Conservation (phyloP, 495 filamentous ascomycete genomes). For the Polyplosphaeria fusca region DNA sequence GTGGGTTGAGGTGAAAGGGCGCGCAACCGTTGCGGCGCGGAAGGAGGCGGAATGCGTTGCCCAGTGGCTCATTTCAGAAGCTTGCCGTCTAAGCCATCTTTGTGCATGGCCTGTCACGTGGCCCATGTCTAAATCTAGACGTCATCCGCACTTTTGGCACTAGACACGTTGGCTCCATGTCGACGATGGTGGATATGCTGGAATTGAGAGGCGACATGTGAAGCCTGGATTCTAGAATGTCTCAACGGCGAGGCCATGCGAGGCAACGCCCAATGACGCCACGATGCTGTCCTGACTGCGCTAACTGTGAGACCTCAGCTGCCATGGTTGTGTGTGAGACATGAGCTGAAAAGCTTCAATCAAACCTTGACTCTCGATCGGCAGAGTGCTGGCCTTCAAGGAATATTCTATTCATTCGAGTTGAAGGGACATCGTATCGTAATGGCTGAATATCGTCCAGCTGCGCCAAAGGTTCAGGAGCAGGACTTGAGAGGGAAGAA, state of each 20-base stretch:
- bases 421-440: too few species aligned
- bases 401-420: too few species aligned
- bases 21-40: conserved; percentile 4
- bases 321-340: not conserved
- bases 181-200: too few species aligned
- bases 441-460: conserved; percentile 18
- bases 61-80: not conserved
- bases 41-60: conserved; percentile 1
- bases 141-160: not conserved
- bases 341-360: too few species aligned
- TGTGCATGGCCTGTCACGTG: conserved; percentile 7
- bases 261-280: conserved; percentile 1
- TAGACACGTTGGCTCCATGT: not conserved
- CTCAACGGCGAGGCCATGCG: not conserved
- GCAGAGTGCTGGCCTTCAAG: too few species aligned
- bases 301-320: not conserved
- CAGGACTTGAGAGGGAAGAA: conserved; percentile 33
- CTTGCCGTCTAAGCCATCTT: conserved; percentile 9
- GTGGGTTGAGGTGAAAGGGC: not conserved
- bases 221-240: too few species aligned
- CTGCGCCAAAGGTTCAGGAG: conserved; percentile 26
- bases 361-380: too few species aligned
- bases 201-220: too few species aligned
- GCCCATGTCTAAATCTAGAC: not conserved
- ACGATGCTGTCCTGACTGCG: not conserved